Evolutionary conservation across 306 rosid genomes (phyloP).

Genomic region (Dalbergia cultrata): DNA sequence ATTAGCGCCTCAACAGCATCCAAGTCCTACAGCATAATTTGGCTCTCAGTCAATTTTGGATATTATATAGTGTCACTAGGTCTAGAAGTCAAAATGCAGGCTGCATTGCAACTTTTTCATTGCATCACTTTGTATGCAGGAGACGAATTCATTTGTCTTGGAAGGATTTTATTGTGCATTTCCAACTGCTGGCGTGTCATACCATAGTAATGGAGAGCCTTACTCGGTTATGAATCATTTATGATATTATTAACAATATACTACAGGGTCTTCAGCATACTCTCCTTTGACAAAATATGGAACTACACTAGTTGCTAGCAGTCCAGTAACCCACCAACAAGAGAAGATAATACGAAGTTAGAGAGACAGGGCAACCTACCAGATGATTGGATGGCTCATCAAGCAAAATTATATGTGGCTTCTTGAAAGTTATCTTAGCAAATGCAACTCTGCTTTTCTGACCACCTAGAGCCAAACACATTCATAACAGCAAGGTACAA

Average conservation of each 20-base stretch:
- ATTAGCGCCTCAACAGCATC: slow-evolving; percentile 99
- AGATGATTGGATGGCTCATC: slow-evolving; percentile 99
- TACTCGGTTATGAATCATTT: neutral
- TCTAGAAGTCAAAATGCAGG: slow-evolving; percentile 10
- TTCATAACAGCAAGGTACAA: slow-evolving; percentile 20
- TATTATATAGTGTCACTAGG: slow-evolving; percentile 3
- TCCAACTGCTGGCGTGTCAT: slow-evolving; percentile 6
- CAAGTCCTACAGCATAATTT: slow-evolving; percentile 77
- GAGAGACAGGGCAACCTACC: slow-evolving; percentile 59
- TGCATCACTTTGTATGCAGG: slow-evolving; percentile 3
- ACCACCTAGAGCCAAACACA: slow-evolving; percentile 70
- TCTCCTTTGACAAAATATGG: slow-evolving; percentile 29
- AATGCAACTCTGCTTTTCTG: slow-evolving; percentile 99
- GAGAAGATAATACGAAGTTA: neutral
- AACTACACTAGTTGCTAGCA: neutral
- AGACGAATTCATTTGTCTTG: slow-evolving; percentile 2
- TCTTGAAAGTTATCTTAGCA: slow-evolving; percentile 96
- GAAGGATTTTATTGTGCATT: slow-evolving; percentile 1
- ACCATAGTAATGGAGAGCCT: slow-evolving; percentile 10
- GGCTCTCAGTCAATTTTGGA: slow-evolving; percentile 33
- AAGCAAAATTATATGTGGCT: slow-evolving; percentile 96
- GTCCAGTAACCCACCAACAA: slow-evolving; percentile 2
- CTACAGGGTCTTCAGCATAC: neutral
- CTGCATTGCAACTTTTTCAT: neutral
- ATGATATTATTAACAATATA: neutral